Base-by-base conservation (phyloP, 2,329 filamentous ascomycete genomes). In the Fusarium foetens region DNA sequence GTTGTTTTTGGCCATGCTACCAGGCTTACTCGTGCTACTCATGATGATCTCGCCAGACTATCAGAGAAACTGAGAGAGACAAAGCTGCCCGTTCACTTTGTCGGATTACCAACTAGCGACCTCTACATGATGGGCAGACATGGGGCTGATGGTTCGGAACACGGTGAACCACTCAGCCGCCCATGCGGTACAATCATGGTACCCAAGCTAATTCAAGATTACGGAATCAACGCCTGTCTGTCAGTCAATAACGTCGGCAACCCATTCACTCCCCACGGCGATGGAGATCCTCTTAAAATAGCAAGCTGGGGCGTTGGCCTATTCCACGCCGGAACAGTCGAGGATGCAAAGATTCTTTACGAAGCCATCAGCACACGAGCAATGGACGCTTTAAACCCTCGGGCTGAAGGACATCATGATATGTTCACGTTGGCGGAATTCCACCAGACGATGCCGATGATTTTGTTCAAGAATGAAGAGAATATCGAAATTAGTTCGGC, bases 1-100 rank as follows among this genome's bases (percentile, higher is more conserved):
- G n/a, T n/a, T n/a, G n/a, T n/a, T n/a, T 46, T 68, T 0, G 64
- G 66, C 8, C 64, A 68, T 14, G 64, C 66, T 10, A 68, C 66
- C 2, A 42, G 64, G 12, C 31, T 68, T 2, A 58, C 64, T 8
- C n/a, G 35, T 0, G 66, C 66, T 7, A 31, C 64, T 2, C 65
- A 68, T 6, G 21, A 25, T 12, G 51, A 68, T 17, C 19, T 68
- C 4, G 8, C 21, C 8, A 11, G 3, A 13, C 33, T 68, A 1
- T 46, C 66, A 4, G 2, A 41, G 1, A 48, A 21, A 8, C 16
- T 68, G 14, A 41, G 14, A 17, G 12, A 10, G 1, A 29, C 39
- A 2, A 14, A 19, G 5, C 3, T 68, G 0, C 66, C 66, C 0
- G 0, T 68, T 3, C 45, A 68, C 9, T 68, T 68, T 1, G 51